Conservation (phyloP, 129 eudicot species). For the Flaveria sonorensis region DNA sequence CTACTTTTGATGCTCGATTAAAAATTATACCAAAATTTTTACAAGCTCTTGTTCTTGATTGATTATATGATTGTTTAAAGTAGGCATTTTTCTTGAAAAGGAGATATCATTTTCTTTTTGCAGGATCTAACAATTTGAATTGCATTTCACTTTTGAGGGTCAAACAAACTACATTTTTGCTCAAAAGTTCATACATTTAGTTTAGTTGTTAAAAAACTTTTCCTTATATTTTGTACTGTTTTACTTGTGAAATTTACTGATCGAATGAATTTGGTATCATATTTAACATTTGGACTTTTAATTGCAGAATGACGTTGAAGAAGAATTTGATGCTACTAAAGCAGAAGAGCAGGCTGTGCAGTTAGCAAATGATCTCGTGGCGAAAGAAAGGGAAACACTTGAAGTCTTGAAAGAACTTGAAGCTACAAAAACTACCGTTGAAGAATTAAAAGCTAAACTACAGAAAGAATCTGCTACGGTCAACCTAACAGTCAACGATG, state of each 20-base stretch:
- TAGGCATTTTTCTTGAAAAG: not conserved
- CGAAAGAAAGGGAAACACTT: conserved; percentile 85
- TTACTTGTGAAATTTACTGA: too few species aligned
- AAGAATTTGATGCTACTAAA: conserved; percentile 48
- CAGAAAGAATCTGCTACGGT: conserved; percentile 62
- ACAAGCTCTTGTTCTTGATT: not conserved
- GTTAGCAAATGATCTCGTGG: conserved; percentile 67
- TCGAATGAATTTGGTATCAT: too few species aligned
- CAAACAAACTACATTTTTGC: too few species aligned
- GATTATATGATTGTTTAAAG: not conserved
- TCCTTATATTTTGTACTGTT: too few species aligned
- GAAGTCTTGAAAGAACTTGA: conserved; percentile 84
- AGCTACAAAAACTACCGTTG: conserved; percentile 58
- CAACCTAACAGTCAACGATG: conserved; percentile 12
- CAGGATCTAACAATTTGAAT: not conserved
- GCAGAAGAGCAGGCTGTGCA: conserved; percentile 70
- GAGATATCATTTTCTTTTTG: not conserved
- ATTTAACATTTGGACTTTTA: not conserved
- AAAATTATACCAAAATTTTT: not conserved
- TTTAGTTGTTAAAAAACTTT: too few species aligned
- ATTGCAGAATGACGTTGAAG: conserved; percentile 45
- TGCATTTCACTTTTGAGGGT: not conserved
- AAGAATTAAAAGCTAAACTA: conserved; percentile 64
- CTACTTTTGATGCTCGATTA: not conserved
- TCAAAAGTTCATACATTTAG: too few species aligned